Conservation (phyloP, 1,284 basidiomycete species). For the Rhizoctonia solani region DNA sequence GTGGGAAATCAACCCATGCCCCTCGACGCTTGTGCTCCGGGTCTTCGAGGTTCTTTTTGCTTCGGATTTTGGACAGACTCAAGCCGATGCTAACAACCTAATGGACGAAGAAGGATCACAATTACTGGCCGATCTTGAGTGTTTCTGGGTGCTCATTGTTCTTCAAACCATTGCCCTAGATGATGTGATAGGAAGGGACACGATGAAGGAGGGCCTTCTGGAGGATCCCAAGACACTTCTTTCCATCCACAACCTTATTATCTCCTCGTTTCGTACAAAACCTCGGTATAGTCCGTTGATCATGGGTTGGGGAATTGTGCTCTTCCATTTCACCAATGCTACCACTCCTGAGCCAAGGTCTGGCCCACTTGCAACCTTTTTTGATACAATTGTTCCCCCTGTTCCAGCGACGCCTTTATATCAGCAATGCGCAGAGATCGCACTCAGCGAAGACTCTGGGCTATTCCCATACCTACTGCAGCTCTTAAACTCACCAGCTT, state of each 20-base stretch:
- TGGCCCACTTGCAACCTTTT: neutral
- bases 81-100: constrained; percentile 67
- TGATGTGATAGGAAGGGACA: constrained; percentile 61
- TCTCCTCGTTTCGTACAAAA: constrained; percentile 59
- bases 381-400: neutral
- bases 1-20: constrained; percentile 75
- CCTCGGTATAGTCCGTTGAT: constrained; percentile 69
- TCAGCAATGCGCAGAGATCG: constrained; percentile 31
- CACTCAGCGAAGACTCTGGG: constrained; percentile 14
- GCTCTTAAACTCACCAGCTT: constrained; percentile 60
- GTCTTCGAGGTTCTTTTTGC: constrained; percentile 68
- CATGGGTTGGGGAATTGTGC: constrained; percentile 77
- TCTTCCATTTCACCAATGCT: constrained; percentile 60
- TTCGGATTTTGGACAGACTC: constrained; percentile 68
- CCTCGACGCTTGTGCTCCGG: constrained; percentile 61
- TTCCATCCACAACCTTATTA: constrained; percentile 56
- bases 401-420: constrained; percentile 13
- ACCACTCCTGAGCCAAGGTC: constrained; percentile 41
- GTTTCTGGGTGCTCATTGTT: constrained; percentile 75
- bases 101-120: constrained; percentile 71
- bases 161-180: constrained; percentile 83
- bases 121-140: constrained; percentile 67
- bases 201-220: constrained; percentile 42
- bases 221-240: constrained; percentile 34
- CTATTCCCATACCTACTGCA: constrained; percentile 9